Evolutionary conservation across 768 basidiomycete genomes (phyloP), one percentile per base, ranked within the genome.

Genomic region (Mycena sanguinolenta): DNA sequence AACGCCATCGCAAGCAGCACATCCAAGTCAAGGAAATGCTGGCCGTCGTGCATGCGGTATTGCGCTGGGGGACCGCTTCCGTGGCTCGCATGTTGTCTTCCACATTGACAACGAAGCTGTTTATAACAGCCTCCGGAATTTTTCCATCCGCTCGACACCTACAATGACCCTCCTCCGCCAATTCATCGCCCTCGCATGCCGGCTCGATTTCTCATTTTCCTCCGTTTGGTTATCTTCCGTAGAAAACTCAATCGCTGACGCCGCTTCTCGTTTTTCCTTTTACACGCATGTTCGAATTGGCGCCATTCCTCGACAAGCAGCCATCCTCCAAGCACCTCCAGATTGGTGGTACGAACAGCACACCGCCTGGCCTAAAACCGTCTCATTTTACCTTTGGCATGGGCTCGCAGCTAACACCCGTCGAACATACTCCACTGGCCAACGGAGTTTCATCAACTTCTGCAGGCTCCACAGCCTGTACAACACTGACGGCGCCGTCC

Each of bases 251-350:
- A 52, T 77, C 58, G 77, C 78, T 78, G 75, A 80, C 30, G 73
- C 77, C 53, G 77, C 77, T 62, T 80, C 78, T 70, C 72, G 73
- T 73, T 78, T 77, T 55, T 73, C n/a, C 73, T 70, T 82, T 77
- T 67, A 19, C 61, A n/a, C 44, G 65, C 21, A 59, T 81, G 0
- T 78, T 81, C 70, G 23, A 70, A n/a, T 70, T 78, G 16, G 74
- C 12, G 77, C 78, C 0, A n/a, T 32, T 74, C 53, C 77, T 80
- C 23, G 4, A 19, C 57, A 16, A 6, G 4, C 42, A 69, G 58
- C 70, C 65, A 58, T 76, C 67, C 60, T 74, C 74, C 27, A 16
- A 27, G 32, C 10, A 10, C 32, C 32, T 34, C 32, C 32, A 34
- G n/a, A 34, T 34, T 34, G 32, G 32, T 34, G 64, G 53, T 55